Evolutionary conservation across 176 grass and related monocot genomes (phyloP), one percentile per base, ranked within the genome.

Genomic region (Ensete ventricosum): DNA sequence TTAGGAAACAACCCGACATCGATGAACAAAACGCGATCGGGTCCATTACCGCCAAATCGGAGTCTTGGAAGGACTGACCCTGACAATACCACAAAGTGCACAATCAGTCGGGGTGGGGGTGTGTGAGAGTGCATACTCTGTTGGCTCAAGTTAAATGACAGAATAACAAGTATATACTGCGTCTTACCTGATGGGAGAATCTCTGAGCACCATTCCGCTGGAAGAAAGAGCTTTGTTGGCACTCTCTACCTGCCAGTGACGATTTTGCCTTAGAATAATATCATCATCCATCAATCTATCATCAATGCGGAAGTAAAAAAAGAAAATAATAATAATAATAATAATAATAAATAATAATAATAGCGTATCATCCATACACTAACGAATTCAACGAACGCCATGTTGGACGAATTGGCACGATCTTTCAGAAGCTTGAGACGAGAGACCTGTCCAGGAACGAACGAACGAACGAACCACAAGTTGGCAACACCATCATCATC

Each of bases 381-480:
- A 62, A 1, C 14, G 73, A 87, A 87, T 49, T 87, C 85, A 62
- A 83, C 29, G 54, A 87, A 87, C 53, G 85, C 85, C 67, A 87
- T 69, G 49, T 50, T 75, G 43, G 73, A 77, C 69, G 73, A 2
- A 52, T 54, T 77, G 6, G 11, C 8, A 22, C 48, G 65, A 73
- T 83, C 69, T 1, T 74, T 73, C 9, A 87, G 34, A 69, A 83
- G 53, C 34, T 22, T 78, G 2, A 80, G 1, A 10, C 62, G 73
- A 43, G 23, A 63, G 54, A 87, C 77, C 85, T 87, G 55, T 6
- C 11, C 58, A 12, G n/a, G 34, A 34, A 58, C 17, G 2, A 19
- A 67, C n/a, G 24, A 67, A 52, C 0, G 29, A n/a, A n/a, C n/a
- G n/a, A 14, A 55, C 8, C 14, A 10, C 67, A 2, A 60, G 57